Evolutionary conservation across 2,329 filamentous ascomycete genomes (phyloP).

Genomic region (Paracorniculantispora psalliotae): DNA sequence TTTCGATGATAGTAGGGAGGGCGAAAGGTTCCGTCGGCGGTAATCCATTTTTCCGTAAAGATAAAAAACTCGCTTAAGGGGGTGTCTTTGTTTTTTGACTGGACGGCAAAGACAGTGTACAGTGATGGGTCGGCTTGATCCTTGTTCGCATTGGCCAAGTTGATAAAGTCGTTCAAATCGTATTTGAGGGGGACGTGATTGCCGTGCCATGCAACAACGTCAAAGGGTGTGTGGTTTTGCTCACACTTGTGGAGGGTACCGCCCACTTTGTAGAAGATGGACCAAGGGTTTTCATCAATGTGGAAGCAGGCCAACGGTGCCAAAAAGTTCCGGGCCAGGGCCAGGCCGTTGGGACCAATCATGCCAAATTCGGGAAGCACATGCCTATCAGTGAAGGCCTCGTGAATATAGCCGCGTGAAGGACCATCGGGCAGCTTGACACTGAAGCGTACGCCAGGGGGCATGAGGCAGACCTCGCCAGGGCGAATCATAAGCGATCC

Average conservation of each 20-base stretch:
- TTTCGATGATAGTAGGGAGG: conserved; percentile 64
- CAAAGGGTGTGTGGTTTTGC: conserved; percentile 63
- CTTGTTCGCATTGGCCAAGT: conserved; percentile 51
- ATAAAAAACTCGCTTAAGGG: conserved; percentile 60
- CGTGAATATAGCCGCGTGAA: conserved; percentile 61
- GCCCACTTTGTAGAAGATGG: conserved; percentile 56
- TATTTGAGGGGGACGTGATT: conserved; percentile 59
- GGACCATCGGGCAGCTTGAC: conserved; percentile 42
- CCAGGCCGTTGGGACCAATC: conserved; percentile 61
- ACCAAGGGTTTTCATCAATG: conserved; percentile 49
- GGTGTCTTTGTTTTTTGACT: conserved; percentile 49
- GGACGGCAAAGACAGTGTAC: conserved; percentile 60
- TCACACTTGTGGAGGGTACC: conserved; percentile 56
- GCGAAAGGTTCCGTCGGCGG: conserved; percentile 56
- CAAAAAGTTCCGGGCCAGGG: conserved; percentile 62
- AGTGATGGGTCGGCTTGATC: conserved; percentile 65
- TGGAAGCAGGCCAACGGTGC: conserved; percentile 56
- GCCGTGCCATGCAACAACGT: conserved; percentile 70
- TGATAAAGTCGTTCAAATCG: conserved; percentile 52
- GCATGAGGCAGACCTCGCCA: conserved; percentile 63
- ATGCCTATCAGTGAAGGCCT: conserved; percentile 61
- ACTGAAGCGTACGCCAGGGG: conserved; percentile 52
- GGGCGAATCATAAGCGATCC: conserved; percentile 60
- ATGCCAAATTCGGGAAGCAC: conserved; percentile 62
- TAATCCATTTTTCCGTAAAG: conserved; percentile 63